Evolutionary conservation across 1,284 basidiomycete species (phyloP), one percentile per base, ranked within the genome.

Genomic region (Boletus sp.): DNA sequence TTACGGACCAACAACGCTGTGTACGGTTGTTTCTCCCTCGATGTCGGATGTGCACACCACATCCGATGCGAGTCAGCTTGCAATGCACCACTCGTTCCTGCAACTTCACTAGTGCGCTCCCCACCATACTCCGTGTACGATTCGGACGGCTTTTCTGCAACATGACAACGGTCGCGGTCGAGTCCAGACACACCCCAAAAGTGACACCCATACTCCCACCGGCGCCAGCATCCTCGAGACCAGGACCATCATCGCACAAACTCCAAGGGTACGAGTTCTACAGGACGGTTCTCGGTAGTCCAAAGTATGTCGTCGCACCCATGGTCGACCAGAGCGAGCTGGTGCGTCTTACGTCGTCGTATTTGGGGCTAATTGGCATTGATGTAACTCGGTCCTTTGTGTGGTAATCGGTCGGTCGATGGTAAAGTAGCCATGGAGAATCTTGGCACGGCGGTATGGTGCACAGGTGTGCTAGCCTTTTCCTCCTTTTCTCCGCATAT

Each of bases 321-420:
- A 98, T 98, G 95, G 95, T 98, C 0, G 94, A 98, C 68, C 92
- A 95, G 70, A 93, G 89, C 61, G 94, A 98, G 68, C 77, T 98
- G 64, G 91, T 94, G 56, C 60, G 86, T 76, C 8, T 13, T 10
- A 13, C 16, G n/a, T 38, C 12, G 8, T n/a, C n/a, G n/a, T n/a
- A n/a, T n/a, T n/a, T n/a, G n/a, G 25, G 8, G 27, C 37, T 38
- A 10, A 41, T 10, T 14, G 7, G 9, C 29, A 5, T 20, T 13
- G 20, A 30, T 20, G 17, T 8, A 4, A 22, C n/a, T 33, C 8
- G 17, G 48, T n/a, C 20, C 20, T 20, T 36, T 30, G 8, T 13
- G 5, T 33, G 52, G 26, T 39, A 8, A 2, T 52, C 52, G 44
- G 20, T 32, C 20, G 41, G 17, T 32, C 7, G 22, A 27, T 57